Percentiles rank a stretch among this genome's conserved stretches.
phyloP scores from a whole-genome alignment of 2,329 filamentous ascomycete species.

The Ophiostoma triangulosporum region DNA sequence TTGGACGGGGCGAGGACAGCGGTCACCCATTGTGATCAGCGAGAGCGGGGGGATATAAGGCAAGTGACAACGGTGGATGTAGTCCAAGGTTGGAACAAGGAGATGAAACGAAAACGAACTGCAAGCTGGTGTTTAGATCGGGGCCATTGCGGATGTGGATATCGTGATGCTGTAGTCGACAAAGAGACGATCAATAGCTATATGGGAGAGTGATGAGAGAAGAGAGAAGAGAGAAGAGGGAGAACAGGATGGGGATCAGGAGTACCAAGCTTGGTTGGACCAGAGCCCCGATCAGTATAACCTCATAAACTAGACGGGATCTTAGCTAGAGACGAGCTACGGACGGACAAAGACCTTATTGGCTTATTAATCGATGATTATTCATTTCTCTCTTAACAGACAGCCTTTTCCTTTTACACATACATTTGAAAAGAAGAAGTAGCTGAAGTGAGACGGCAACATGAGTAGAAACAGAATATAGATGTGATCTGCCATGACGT shows the following conservation, averaged over 20 bases:
- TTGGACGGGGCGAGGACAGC: constrained; percentile 29
- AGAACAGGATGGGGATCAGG: neutral
- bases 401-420: too few species aligned
- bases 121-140: neutral
- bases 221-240: neutral
- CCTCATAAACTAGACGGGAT: neutral
- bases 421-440: too few species aligned
- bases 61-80: neutral
- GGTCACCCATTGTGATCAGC: constrained; percentile 8
- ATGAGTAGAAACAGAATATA: too few species aligned
- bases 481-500: too few species aligned
- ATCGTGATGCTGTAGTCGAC: neutral
- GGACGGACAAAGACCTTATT: constrained; percentile 6
- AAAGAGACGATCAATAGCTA: too few species aligned
- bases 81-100: neutral
- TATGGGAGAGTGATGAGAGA: neutral
- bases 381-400: too few species aligned
- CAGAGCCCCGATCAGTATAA: neutral
- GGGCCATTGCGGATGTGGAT: neutral
- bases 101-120: neutral
- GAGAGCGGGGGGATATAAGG: neutral
- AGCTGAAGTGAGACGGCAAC: too few species aligned
- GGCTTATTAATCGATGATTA: too few species aligned
- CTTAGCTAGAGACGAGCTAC: constrained; percentile 2
- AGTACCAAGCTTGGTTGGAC: neutral